Percentiles rank a stretch among this genome's conserved stretches.
These are phyloP conservation scores for Cephalotrichum gorgonifer DNA, from an alignment of 2,329 filamentous ascomycete genomes.

Conservation along the genomic window DNA sequence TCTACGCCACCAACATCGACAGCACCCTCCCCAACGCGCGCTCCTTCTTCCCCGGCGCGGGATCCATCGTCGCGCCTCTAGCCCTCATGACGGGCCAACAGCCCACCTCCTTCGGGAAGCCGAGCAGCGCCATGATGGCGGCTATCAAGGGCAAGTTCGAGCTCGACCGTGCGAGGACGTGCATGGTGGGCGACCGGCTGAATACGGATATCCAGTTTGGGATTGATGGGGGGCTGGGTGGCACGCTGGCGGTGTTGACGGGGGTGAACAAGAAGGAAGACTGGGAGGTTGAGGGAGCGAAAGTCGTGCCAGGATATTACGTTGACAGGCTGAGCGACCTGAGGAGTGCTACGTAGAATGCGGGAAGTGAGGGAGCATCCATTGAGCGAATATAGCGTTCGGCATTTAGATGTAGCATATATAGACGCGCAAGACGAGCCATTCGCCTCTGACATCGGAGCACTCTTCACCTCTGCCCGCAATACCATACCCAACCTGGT, in stretches of 20 bases:
- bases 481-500: too few relatives aligned
- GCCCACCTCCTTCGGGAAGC: slow-evolving; percentile 80
- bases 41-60: slow-evolving; percentile 83
- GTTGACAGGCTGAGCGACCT: slow-evolving; percentile 79
- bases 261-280: slow-evolving; percentile 82
- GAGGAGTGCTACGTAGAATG: slow-evolving; percentile 14
- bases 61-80: slow-evolving; percentile 69
- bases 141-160: slow-evolving; percentile 93
- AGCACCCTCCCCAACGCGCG: slow-evolving; percentile 76
- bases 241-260: slow-evolving; percentile 82
- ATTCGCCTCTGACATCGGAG: background rate
- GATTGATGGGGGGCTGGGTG: slow-evolving; percentile 79
- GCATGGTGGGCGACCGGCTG: slow-evolving; percentile 91
- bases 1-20: slow-evolving; percentile 89
- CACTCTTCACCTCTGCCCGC: background rate
- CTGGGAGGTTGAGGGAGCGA: slow-evolving; percentile 58
- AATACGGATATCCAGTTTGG: slow-evolving; percentile 97
- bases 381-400: background rate
- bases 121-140: slow-evolving; percentile 99
- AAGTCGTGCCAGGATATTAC: slow-evolving; percentile 70
- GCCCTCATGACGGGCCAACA: slow-evolving; percentile 57
- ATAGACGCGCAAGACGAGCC: slow-evolving; percentile 6
- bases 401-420: background rate
- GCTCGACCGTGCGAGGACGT: slow-evolving; percentile 72
- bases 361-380: background rate